Percentiles rank a stretch among this genome's conserved stretches.
phyloP scores from a whole-genome alignment of 2,329 filamentous ascomycete species.

The Xylaria sp. region DNA sequence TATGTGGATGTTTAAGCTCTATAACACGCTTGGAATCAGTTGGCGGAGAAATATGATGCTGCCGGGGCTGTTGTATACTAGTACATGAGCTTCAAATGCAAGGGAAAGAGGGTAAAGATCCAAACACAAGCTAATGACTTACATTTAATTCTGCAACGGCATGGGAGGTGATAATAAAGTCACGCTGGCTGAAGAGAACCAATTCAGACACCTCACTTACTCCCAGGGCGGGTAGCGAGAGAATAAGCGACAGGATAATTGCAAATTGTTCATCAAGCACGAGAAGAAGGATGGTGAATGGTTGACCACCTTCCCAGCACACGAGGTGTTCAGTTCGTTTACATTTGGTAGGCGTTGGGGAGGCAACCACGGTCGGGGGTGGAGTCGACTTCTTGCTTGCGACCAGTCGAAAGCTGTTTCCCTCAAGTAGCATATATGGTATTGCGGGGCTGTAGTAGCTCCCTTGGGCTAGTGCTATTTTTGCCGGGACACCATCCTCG shows the following conservation, averaged over 20 bases:
- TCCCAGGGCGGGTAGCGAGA: conserved; percentile 36
- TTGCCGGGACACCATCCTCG: too few species aligned
- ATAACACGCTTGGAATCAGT: neutral
- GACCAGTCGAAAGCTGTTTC: conserved; percentile 7
- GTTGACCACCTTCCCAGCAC: neutral
- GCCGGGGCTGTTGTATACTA: neutral
- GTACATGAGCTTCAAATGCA: neutral
- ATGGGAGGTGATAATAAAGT: conserved; percentile 36
- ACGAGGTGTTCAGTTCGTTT: conserved; percentile 37
- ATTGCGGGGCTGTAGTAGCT: neutral
- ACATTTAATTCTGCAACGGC: conserved; percentile 37
- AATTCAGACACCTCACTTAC: conserved; percentile 14
- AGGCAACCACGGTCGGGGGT: conserved; percentile 42
- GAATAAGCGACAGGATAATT: conserved; percentile 34
- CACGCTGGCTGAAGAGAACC: conserved; percentile 24
- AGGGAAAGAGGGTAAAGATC: conserved; percentile 14
- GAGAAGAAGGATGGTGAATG: conserved; percentile 21
- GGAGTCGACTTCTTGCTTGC: conserved; percentile 18
- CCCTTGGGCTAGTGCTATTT: neutral
- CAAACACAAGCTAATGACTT: conserved; percentile 24
- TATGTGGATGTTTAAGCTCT: conserved; percentile 29
- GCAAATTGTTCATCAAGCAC: conserved; percentile 30
- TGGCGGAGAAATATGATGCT: neutral
- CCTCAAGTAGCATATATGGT: neutral
- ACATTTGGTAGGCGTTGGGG: conserved; percentile 43